Evolutionary conservation across 306 rosid genomes (phyloP).

Genomic region (Gleditsia sinensis): DNA sequence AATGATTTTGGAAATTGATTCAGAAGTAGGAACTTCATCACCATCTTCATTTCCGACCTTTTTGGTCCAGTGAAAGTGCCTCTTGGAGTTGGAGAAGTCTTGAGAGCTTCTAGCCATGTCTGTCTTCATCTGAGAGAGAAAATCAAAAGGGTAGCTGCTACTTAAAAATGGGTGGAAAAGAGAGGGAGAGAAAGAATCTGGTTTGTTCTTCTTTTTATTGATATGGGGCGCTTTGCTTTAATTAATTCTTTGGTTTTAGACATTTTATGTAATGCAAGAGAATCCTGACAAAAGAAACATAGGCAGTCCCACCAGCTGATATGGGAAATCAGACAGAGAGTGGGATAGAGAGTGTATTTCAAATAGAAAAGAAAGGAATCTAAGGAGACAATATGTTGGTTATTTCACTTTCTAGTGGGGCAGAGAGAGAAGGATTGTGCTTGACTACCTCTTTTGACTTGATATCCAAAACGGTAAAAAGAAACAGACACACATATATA

Average conservation of each 20-base stretch:
- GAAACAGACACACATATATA: not conserved
- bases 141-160: slow-evolving; percentile 25
- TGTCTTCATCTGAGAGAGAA: slow-evolving; percentile 54
- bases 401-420: slow-evolving; percentile 84
- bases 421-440: slow-evolving; percentile 49
- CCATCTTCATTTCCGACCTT: slow-evolving; percentile 78
- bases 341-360: slow-evolving; percentile 47
- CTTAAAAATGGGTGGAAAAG: slow-evolving; percentile 42
- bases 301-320: slow-evolving; percentile 84
- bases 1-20: slow-evolving; percentile 48
- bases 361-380: slow-evolving; percentile 77
- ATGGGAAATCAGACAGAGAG: slow-evolving; percentile 57
- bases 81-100: slow-evolving; percentile 79
- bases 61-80: slow-evolving; percentile 96
- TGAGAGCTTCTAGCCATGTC: slow-evolving; percentile 60
- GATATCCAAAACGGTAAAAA: slow-evolving; percentile 41
- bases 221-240: slow-evolving; percentile 46
- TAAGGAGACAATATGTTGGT: slow-evolving; percentile 77
- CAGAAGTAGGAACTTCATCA: slow-evolving; percentile 45
- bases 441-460: slow-evolving; percentile 83
- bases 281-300: slow-evolving; percentile 95
- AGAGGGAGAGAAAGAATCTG: slow-evolving; percentile 26
- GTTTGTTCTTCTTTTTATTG: slow-evolving; percentile 49
- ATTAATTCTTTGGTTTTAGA: slow-evolving; percentile 49
- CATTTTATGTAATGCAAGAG: slow-evolving; percentile 60